Evolutionary conservation across 1,284 basidiomycete species (phyloP).

Genomic region (Cutaneotrichosporon cavernicola): DNA sequence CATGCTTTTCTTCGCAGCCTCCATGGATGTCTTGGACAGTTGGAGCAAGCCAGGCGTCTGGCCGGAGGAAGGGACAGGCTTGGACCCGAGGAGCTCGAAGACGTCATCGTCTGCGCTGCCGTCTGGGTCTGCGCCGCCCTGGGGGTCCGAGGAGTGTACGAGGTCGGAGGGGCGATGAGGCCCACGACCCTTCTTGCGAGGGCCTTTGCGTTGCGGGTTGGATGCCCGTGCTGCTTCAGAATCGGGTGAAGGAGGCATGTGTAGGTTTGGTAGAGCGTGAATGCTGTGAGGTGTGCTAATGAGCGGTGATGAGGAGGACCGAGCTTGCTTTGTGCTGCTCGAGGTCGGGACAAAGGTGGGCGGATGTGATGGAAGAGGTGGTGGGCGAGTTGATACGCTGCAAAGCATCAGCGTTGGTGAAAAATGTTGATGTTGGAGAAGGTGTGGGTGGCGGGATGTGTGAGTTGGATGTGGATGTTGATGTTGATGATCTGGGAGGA

Average conservation of each 20-base stretch:
- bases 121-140: conserved; percentile 16
- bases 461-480: neutral
- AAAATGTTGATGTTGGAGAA: conserved; percentile 3
- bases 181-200: conserved; percentile 17
- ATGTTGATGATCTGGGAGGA: neutral
- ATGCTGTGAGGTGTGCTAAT: conserved; percentile 8
- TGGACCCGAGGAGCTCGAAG: conserved; percentile 37
- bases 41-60: conserved; percentile 18
- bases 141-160: conserved; percentile 3
- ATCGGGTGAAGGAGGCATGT: neutral
- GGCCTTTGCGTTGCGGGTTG: conserved; percentile 3
- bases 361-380: neutral
- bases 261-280: neutral
- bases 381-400: conserved; percentile 13
- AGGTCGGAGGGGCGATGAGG: conserved; percentile 1
- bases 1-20: conserved; percentile 18
- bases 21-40: conserved; percentile 20
- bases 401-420: neutral
- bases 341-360: neutral
- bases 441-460: neutral
- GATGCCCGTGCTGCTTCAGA: neutral
- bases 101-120: conserved; percentile 28
- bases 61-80: neutral
- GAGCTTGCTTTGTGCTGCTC: neutral
- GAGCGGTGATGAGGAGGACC: conserved; percentile 12